Evolutionary conservation across 495 filamentous ascomycete species (phyloP).

Genomic region (Rusavskia elegans): DNA sequence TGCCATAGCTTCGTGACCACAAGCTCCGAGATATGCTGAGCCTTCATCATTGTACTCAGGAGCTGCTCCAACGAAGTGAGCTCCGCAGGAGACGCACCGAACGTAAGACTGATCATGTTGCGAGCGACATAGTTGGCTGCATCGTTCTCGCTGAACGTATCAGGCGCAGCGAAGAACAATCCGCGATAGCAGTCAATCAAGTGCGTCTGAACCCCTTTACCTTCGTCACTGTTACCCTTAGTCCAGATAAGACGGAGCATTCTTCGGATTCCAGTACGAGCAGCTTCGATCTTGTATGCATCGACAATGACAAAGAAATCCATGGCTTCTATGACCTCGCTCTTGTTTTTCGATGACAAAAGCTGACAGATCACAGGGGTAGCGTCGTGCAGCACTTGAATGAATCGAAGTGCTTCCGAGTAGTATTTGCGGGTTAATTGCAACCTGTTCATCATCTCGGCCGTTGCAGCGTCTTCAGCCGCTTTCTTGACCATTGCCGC

Average conservation of each 20-base stretch:
- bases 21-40: slow-evolving; percentile 65
- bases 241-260: slow-evolving; percentile 99
- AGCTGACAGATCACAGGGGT: slow-evolving; percentile 69
- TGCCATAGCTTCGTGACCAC: slow-evolving; percentile 93
- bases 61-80: slow-evolving; percentile 91
- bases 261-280: slow-evolving; percentile 70
- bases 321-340: slow-evolving; percentile 96
- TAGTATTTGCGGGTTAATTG: slow-evolving; percentile 85
- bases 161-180: slow-evolving; percentile 88
- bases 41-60: slow-evolving; percentile 93
- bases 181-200: slow-evolving; percentile 94
- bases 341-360: slow-evolving; percentile 86
- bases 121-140: slow-evolving; percentile 89
- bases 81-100: slow-evolving; percentile 85
- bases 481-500: slow-evolving; percentile 42
- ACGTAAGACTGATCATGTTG: slow-evolving; percentile 98
- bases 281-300: slow-evolving; percentile 86
- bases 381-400: slow-evolving; percentile 76
- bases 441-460: slow-evolving; percentile 68
- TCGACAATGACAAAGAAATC: slow-evolving; percentile 92
- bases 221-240: slow-evolving; percentile 97
- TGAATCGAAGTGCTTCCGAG: slow-evolving; percentile 80
- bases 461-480: slow-evolving; percentile 53
- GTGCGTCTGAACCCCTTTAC: slow-evolving; percentile 93
- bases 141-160: slow-evolving; percentile 73